A percentile compares a stretch with the other conserved stretches of the same genome.
phyloP scores from a whole-genome alignment of 352 stramenopile species.

The Phytophthora pistaciae region DNA sequence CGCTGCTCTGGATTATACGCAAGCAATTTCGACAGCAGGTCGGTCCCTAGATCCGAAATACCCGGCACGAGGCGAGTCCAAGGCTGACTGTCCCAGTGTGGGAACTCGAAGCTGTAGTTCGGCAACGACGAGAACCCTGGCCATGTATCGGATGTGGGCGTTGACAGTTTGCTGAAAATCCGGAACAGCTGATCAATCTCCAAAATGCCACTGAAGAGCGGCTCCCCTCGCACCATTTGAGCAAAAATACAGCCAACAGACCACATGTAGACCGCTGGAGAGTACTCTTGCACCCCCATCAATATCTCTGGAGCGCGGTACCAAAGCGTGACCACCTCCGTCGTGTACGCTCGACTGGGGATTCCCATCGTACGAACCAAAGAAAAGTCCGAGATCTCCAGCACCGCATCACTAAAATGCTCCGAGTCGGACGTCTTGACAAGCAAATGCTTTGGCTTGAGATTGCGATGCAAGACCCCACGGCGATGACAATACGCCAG shows the following conservation, averaged over 20 bases:
- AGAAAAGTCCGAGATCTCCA: conserved; percentile 91
- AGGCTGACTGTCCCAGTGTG: conserved; percentile 76
- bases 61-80: conserved; percentile 75
- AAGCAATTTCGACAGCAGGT: conserved; percentile 79
- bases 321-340: conserved; percentile 93
- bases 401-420: conserved; percentile 72
- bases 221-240: conserved; percentile 93
- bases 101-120: conserved; percentile 96
- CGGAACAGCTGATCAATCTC: conserved; percentile 90
- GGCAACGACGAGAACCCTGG: conserved; percentile 97
- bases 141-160: conserved; percentile 97
- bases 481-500: conserved; percentile 90
- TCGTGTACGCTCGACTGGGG: conserved; percentile 90
- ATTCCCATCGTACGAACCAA: conserved; percentile 87
- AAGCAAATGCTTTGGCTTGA: conserved; percentile 93
- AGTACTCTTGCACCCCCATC: conserved; percentile 89
- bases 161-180: conserved; percentile 96
- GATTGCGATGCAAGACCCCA: conserved; percentile 90
- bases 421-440: conserved; percentile 78
- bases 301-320: conserved; percentile 92
- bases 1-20: conserved; percentile 86
- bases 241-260: conserved; percentile 98
- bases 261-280: conserved; percentile 93
- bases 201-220: conserved; percentile 83
- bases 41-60: conserved; percentile 75